Percentiles rank a stretch among this genome's conserved stretches.
Evolutionary conservation across 805 yeast genomes (phyloP).

Genomic region (Brettanomyces custersianus): DNA sequence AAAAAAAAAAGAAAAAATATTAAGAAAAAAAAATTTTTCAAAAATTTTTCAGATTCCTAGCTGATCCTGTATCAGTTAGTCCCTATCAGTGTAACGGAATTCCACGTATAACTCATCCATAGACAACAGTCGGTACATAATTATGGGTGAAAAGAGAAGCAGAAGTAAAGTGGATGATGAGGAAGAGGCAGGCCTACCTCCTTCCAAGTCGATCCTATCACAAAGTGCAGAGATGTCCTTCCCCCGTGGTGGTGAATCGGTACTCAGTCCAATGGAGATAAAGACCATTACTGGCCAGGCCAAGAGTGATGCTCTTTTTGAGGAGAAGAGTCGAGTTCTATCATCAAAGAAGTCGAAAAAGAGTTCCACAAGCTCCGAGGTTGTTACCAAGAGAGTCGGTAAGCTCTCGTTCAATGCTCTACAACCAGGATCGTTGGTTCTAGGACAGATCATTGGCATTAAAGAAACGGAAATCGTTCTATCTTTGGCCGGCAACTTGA

Average conservation of each 20-base stretch:
- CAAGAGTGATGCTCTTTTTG: constrained; percentile 76
- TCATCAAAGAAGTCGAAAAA: constrained; percentile 20
- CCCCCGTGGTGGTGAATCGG: constrained; percentile 94
- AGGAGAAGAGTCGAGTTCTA: constrained; percentile 23
- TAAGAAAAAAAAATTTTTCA: too few relatives aligned
- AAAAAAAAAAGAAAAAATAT: too few relatives aligned
- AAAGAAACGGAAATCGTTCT: constrained; percentile 56
- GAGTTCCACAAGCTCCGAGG: constrained; percentile 19
- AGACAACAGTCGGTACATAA: not conserved
- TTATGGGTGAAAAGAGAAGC: constrained; percentile 33
- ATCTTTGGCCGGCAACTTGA: constrained; percentile 70
- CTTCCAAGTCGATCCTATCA: constrained; percentile 19
- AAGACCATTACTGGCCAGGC: constrained; percentile 92
- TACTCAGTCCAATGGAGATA: constrained; percentile 80
- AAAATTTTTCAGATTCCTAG: too few relatives aligned
- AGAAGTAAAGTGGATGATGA: constrained; percentile 28
- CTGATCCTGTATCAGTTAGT: too few relatives aligned
- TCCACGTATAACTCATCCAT: not conserved
- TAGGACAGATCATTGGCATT: constrained; percentile 67
- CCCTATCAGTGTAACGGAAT: too few relatives aligned
- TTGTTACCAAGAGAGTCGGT: constrained; percentile 37
- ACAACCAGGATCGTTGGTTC: constrained; percentile 60
- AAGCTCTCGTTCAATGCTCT: constrained; percentile 53
- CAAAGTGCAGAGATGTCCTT: constrained; percentile 47
- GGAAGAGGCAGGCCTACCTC: constrained; percentile 19